Conservation (phyloP, 768 basidiomycete species). For the Pholiota molesta region DNA sequence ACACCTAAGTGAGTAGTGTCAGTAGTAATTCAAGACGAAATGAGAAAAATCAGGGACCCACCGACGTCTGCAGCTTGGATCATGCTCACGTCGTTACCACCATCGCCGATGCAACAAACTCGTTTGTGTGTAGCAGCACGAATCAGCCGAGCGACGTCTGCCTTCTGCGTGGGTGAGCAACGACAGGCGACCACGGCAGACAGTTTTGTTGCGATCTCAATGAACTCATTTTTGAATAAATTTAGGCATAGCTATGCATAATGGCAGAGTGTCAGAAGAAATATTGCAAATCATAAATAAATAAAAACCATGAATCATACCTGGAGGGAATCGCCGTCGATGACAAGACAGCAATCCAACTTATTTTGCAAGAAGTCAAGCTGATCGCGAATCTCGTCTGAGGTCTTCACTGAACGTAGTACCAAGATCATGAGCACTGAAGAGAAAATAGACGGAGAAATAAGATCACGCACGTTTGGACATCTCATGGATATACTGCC, state of each 20-base stretch:
- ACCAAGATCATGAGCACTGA: conserved; percentile 4
- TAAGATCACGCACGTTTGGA: conserved; percentile 70
- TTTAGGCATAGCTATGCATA: conserved; percentile 79
- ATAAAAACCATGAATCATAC: conserved; percentile 41
- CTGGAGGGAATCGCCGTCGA: conserved; percentile 96
- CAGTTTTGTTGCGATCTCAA: conserved; percentile 94
- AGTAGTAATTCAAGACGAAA: background rate
- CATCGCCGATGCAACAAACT: conserved; percentile 98
- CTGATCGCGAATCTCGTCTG: conserved; percentile 82
- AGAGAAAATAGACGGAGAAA: conserved; percentile 8
- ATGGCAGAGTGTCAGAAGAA: background rate
- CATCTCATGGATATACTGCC: conserved; percentile 97
- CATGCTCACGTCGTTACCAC: conserved; percentile 99
- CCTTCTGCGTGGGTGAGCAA: conserved; percentile 98
- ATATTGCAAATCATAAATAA: background rate
- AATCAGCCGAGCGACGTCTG: conserved; percentile 94
- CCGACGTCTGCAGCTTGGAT: conserved; percentile 99
- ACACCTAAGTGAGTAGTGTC: conserved; percentile 56
- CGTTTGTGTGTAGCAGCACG: conserved; percentile 90
- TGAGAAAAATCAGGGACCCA: conserved; percentile 41
- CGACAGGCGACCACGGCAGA: conserved; percentile 97
- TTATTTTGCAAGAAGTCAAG: conserved; percentile 94
- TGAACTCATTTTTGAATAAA: conserved; percentile 91
- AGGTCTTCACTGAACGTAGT: conserved; percentile 70
- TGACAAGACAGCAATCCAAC: conserved; percentile 95